Base-by-base conservation (phyloP, 2,329 filamentous ascomycete genomes). In the Teratosphaeria destructans region DNA sequence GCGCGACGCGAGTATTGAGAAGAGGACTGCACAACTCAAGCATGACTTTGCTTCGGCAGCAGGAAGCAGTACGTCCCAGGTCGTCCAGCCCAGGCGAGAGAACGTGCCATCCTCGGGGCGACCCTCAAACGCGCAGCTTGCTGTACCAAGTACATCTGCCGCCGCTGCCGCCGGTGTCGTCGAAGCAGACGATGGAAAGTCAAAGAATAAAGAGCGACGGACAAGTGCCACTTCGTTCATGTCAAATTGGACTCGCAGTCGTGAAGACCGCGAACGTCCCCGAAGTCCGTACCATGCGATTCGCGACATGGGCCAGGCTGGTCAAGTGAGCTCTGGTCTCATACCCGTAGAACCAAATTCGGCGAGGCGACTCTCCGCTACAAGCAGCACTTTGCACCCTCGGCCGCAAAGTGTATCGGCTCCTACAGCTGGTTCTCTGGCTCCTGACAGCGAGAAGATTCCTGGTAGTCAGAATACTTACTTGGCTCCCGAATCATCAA, bases 401-500 rank as follows among this genome's bases (percentile, higher is more conserved):
- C 69, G 75, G 1, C 76, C 66, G 19, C 57, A 63, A n/a, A 67
- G 64, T 59, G 59, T 64, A 12, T 60, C 59, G 56, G 66, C 37
- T 35, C 63, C 64, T 16, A 64, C 62, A 53, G 53, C 59, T 57
- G 32, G 60, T 26, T 55, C 63, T 6, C 47, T 59, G 6, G 32
- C 56, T n/a, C 61, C 62, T 19, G 52, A 57, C 49, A 65, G 60
- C 32, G 61, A 63, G 37, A 66, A 65, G 52, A 67, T 67, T 26
- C 68, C 63, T 5, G 67, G 62, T 3, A 77, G 74, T 0, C 70
- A 78, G 3, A 75, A 77, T 0, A 74, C 79, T 0, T 74, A 77
- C 34, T 79, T 78, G 8, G 77, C 68, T 66, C 80, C 53, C 73
- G 79, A 62, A 76, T 82, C 82, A 5, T 87, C 86, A 67, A 77